Conservation (phyloP, 768 basidiomycete genomes). For the Leccinum olivaceopallidum region DNA sequence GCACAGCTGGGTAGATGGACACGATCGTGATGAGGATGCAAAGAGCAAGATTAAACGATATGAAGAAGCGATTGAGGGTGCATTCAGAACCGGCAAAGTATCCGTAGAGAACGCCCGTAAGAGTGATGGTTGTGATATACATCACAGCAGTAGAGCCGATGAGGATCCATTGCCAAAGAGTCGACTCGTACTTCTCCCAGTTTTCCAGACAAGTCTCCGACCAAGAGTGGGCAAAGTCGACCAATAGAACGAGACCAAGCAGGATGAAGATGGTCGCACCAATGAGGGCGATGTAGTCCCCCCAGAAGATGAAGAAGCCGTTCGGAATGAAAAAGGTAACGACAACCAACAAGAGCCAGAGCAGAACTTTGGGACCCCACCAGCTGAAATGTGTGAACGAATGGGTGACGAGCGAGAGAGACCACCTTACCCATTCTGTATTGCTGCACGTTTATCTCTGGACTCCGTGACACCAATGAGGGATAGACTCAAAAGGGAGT, state of each 20-base stretch:
- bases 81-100: conserved; percentile 91
- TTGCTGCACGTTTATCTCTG: conserved; percentile 86
- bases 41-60: conserved; percentile 88
- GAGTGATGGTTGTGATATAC: conserved; percentile 80
- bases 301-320: conserved; percentile 98
- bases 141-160: conserved; percentile 89
- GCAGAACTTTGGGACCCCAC: conserved; percentile 97
- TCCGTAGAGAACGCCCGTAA: conserved; percentile 87
- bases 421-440: conserved; percentile 87
- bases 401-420: conserved; percentile 4
- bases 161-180: conserved; percentile 95
- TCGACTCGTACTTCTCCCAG: conserved; percentile 87
- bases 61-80: conserved; percentile 94
- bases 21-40: conserved; percentile 78
- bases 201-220: conserved; percentile 95
- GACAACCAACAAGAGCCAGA: conserved; percentile 82
- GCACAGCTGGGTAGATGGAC: conserved; percentile 82
- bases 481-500: conserved; percentile 73
- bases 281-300: conserved; percentile 87
- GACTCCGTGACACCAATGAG: conserved; percentile 91
- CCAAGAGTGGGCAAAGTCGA: conserved; percentile 99
- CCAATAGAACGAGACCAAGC: conserved; percentile 92
- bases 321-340: conserved; percentile 95
- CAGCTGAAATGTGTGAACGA: conserved; percentile 54
- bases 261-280: conserved; percentile 96